Evolutionary conservation across 768 basidiomycete species (phyloP), one percentile per base, ranked within the genome.

Genomic region (Agaricus blazei): DNA sequence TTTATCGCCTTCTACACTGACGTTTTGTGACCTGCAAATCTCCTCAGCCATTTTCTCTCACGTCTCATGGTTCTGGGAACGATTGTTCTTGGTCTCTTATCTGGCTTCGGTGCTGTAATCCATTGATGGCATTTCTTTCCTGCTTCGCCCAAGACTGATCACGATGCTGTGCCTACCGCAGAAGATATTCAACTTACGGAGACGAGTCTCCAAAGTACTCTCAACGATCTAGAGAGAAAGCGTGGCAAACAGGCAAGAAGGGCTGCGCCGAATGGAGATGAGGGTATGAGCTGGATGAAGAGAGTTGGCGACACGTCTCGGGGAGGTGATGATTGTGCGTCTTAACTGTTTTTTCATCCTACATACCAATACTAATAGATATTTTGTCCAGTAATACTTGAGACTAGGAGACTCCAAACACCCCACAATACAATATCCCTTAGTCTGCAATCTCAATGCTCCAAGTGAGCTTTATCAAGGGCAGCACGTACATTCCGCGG

Each of bases 1-100:
- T 80, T 81, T 51, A 76, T 90, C 34, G 88, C 89, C 3, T 75
- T 91, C 12, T 31, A 44, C 29, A 11, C 89, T 88, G 4, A 58
- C 67, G 19, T 75, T 75, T n/a, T 65, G 82, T 4, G 52, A 62
- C 8, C 69, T 4, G 64, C 72, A 42, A 75, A 78, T 52, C 64
- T 72, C 2, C 70, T 78, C 26, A 78, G 77, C 7, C 71, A 81
- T 1, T 73, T 78, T 0, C 71, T 85, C 1, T 72, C 86, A 2
- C 80, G 90, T 9, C 75, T 92, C 12, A 80, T 87, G 19, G 86
- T 91, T n/a, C 68, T 93, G 23, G 91, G 91, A 2, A 91, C 86
- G 0, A 74, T 85, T 28, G 79, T 91, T 53, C 82, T 93, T n/a
- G 91, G 91, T 4, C 64, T 84, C 2, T 74, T 93, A 4, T 90